Evolutionary conservation across 192 early-diverging fungal genomes (phyloP), one percentile per base, ranked within the genome.

Genomic region (Blastocladiella britannica): DNA sequence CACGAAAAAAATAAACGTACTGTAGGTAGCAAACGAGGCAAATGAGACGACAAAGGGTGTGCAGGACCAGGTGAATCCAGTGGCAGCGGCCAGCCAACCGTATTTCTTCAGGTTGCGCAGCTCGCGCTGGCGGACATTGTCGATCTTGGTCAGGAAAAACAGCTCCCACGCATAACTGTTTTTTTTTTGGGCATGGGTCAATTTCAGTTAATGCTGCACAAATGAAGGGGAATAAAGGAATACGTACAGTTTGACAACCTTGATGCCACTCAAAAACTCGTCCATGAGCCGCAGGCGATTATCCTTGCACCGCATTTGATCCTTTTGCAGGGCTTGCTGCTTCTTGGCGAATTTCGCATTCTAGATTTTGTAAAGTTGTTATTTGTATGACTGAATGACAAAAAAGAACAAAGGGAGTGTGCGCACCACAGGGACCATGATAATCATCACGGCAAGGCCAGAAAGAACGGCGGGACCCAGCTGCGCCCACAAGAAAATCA

Each of bases 231-330:
- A n/a, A n/a, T n/a, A n/a, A n/a, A n/a, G n/a, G n/a, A n/a, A n/a
- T n/a, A n/a, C n/a, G 63, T 93, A 97, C 27, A 97, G 71, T 63
- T 93, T 97, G 73, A 97, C 92, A 22, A 97, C 86, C 59, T 85
- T 86, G 60, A 92, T 90, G 30, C 89, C 93, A 54, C 82, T 84
- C 60, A 96, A 63, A 9, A 87, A 63, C 70, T 96, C 93, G 65
- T 92, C 68, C 74, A 86, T 86, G 52, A 87, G 58, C 63, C 75
- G 82, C 20, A 77, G 82, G 27, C 85, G 68, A 8, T 53, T 51
- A 60, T 89, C 87, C 55, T 89, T 90, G 76, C 86, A 86, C 54
- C 61, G 67, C 92, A 95, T 95, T 64, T 89, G 89, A 24, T 59
- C 62, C 60, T 82, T 81, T 61, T 89, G 84, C 26, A 86, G 68